Evolutionary conservation across 306 rosid genomes (phyloP).

Genomic region (Arachis hypogaea): DNA sequence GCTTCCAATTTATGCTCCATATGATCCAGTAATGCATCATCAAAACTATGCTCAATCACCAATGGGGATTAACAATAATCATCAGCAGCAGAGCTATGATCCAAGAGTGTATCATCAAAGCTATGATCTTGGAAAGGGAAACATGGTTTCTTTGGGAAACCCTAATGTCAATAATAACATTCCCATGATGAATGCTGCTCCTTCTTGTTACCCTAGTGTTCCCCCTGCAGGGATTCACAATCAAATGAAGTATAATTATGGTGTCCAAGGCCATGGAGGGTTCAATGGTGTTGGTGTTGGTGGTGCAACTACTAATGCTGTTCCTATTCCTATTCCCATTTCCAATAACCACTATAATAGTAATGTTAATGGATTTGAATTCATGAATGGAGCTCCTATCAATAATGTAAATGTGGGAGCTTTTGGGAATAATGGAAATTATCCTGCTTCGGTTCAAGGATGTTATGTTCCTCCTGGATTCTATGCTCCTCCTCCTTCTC

Average conservation of each 20-base stretch:
- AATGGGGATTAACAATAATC: too few relatives aligned
- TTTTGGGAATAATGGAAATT: not conserved
- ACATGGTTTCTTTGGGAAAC: conserved; percentile 2
- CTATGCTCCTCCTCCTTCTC: not conserved
- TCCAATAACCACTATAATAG: too few relatives aligned
- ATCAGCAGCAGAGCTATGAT: not conserved
- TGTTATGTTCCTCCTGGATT: not conserved
- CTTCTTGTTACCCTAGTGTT: not conserved
- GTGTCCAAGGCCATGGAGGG: not conserved
- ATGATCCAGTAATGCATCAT: too few relatives aligned
- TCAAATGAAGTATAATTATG: not conserved
- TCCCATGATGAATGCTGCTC: not conserved
- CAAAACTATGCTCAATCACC: too few relatives aligned
- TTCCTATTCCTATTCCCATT: not conserved
- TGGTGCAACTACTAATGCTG: not conserved
- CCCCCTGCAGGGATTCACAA: conserved; percentile 27
- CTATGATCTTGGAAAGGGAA: not conserved
- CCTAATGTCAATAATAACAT: not conserved
- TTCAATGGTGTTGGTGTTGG: not conserved
- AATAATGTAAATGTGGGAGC: not conserved
- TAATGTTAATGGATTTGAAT: not conserved
- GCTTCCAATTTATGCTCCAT: too few relatives aligned
- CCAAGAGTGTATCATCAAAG: not conserved
- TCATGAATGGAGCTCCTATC: conserved; percentile 5
- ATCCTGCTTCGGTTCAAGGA: conserved; percentile 25